Evolutionary conservation across 768 basidiomycete genomes (phyloP).

Genomic region (Aureoboletus auriporus): DNA sequence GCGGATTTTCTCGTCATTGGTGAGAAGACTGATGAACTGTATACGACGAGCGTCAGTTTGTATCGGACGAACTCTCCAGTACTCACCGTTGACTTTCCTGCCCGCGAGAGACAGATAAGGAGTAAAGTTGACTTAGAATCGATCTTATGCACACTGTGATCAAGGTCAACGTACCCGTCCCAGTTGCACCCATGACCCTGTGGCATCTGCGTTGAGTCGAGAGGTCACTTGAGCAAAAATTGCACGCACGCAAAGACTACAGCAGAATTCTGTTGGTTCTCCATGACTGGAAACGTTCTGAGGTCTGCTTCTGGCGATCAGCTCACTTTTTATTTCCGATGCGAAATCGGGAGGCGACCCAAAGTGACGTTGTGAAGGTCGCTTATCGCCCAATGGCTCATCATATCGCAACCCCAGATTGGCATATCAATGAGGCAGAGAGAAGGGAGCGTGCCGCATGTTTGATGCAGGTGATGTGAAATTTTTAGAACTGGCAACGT

Average conservation of each 20-base stretch:
- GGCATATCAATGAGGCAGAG: background rate
- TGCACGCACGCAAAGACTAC: slow-evolving; percentile 4
- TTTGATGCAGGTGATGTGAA: background rate
- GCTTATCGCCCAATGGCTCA: background rate
- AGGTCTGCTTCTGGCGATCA: background rate
- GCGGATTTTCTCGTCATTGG: slow-evolving; percentile 1
- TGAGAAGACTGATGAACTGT: slow-evolving; percentile 5
- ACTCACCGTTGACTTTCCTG: slow-evolving; percentile 10
- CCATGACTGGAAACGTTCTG: background rate
- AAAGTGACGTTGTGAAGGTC: too few relatives aligned
- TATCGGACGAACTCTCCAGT: background rate
- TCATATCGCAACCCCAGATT: background rate
- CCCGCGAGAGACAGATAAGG: too few relatives aligned
- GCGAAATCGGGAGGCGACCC: background rate
- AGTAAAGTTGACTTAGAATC: background rate
- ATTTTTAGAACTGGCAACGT: background rate
- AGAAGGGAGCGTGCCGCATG: background rate
- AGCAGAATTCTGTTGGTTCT: background rate
- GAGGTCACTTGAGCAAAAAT: background rate
- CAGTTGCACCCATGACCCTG: slow-evolving; percentile 10
- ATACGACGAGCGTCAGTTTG: background rate
- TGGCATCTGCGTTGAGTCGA: background rate
- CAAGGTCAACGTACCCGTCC: slow-evolving; percentile 2
- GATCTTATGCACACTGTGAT: background rate
- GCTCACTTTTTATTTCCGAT: background rate